Percentiles rank a stretch among this genome's conserved stretches.
phyloP scores from a whole-genome alignment of 2,329 filamentous ascomycete genomes.

The Beauveria varroae region DNA sequence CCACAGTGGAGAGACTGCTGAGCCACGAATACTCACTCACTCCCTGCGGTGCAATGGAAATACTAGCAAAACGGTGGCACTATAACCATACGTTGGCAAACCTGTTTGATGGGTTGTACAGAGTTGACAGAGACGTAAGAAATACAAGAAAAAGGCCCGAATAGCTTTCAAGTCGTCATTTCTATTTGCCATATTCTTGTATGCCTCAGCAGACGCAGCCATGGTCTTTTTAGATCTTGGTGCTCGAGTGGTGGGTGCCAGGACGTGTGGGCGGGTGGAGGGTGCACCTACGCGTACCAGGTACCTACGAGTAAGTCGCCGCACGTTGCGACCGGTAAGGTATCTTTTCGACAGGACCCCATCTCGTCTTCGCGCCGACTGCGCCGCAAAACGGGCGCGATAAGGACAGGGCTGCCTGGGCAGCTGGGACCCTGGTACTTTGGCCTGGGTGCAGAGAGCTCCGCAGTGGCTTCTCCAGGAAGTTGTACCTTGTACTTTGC shows the following conservation, averaged over 20 bases:
- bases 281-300: background rate
- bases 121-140: too few species aligned
- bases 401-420: background rate
- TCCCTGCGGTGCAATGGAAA: background rate
- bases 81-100: too few species aligned
- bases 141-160: too few species aligned
- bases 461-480: background rate
- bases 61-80: background rate
- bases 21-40: background rate
- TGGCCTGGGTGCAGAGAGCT: background rate
- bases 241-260: background rate
- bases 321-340: background rate
- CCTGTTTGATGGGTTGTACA: too few species aligned
- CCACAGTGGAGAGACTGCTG: background rate
- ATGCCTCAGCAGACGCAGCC: too few species aligned
- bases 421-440: background rate
- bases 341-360: background rate
- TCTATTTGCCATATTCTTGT: too few species aligned
- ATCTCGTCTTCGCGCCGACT: background rate
- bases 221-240: too few species aligned
- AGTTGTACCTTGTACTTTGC: background rate
- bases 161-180: too few species aligned
- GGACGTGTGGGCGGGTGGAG: background rate
- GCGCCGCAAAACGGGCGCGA: too few species aligned
- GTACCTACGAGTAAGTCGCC: conserved; percentile 2